A percentile compares a stretch with the other conserved stretches of the same genome.
Conservation (phyloP, 1,284 basidiomycete species). For the Albatrellus sp. region DNA sequence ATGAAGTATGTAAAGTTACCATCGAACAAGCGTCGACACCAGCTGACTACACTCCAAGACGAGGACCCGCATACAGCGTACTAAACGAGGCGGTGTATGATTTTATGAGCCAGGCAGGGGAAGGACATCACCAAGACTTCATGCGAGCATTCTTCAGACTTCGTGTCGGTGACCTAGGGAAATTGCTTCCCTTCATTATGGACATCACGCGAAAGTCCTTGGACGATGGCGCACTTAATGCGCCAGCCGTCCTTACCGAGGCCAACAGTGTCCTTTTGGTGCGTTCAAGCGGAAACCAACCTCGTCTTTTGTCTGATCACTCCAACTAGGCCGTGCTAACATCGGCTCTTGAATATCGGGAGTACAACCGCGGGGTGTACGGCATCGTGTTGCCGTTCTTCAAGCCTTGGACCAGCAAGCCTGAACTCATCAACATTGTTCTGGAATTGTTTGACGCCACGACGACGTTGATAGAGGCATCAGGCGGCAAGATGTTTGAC, state of each 20-base stretch:
- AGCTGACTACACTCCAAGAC: conserved; percentile 10
- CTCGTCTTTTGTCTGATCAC: background rate
- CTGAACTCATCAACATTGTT: conserved; percentile 55
- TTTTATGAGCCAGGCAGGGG: conserved; percentile 48
- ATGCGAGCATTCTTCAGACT: conserved; percentile 80
- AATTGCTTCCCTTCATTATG: conserved; percentile 40
- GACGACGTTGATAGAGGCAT: conserved; percentile 32
- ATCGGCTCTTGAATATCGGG: conserved; percentile 65
- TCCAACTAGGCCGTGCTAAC: conserved; percentile 49
- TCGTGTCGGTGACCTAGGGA: conserved; percentile 49
- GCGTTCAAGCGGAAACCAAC: conserved; percentile 13
- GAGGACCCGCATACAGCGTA: conserved; percentile 39
- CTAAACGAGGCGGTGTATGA: conserved; percentile 52
- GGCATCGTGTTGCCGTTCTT: conserved; percentile 62
- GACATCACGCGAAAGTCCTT: conserved; percentile 31
- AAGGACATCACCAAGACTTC: conserved; percentile 58
- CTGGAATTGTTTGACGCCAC: conserved; percentile 67
- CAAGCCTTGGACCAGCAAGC: conserved; percentile 77
- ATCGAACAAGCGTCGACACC: background rate
- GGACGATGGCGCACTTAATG: conserved; percentile 26
- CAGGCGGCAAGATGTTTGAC: conserved; percentile 16
- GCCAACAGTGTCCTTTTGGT: conserved; percentile 67
- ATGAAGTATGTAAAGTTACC: conserved; percentile 35
- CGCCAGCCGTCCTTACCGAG: conserved; percentile 44
- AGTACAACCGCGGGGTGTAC: conserved; percentile 63